These are phyloP conservation scores for Coemansia sp. DNA, from an alignment of 192 early-diverging fungal genomes.

Conservation along the genomic window DNA sequence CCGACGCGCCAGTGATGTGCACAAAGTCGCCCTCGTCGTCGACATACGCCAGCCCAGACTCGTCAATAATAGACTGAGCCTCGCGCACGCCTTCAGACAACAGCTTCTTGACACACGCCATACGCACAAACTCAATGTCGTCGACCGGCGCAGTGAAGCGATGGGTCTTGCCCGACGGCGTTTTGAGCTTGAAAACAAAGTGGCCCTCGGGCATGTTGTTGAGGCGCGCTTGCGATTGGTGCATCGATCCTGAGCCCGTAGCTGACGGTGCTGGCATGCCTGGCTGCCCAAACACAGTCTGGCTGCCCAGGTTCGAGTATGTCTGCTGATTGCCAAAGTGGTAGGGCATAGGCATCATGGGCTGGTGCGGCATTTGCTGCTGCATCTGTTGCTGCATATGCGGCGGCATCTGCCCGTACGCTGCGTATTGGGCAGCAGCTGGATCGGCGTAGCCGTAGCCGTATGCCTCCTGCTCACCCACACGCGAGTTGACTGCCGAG, in stretches of 20 bases:
- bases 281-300: conserved; percentile 45
- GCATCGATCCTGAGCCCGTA: conserved; percentile 39
- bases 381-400: conserved; percentile 37
- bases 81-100: conserved; percentile 58
- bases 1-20: conserved; percentile 70
- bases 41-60: conserved; percentile 70
- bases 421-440: conserved; percentile 33
- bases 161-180: conserved; percentile 69
- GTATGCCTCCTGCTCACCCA: conserved; percentile 53
- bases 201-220: conserved; percentile 45
- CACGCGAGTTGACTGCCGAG: conserved; percentile 57
- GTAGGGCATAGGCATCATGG: conserved; percentile 47
- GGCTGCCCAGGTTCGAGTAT: conserved; percentile 53
- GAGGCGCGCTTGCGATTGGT: conserved; percentile 49
- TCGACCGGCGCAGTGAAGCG: conserved; percentile 65
- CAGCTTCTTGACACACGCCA: conserved; percentile 61
- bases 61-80: conserved; percentile 45
- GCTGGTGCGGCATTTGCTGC: conserved; percentile 34
- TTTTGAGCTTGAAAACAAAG: conserved; percentile 76
- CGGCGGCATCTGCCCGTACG: conserved; percentile 22
- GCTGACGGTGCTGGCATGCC: conserved; percentile 32
- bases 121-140: conserved; percentile 57
- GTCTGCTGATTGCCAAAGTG: conserved; percentile 36
- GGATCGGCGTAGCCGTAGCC: conserved; percentile 33
- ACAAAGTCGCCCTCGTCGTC: conserved; percentile 93